These are phyloP conservation scores for Bipolaris oryzae DNA, from an alignment of 2,329 filamentous ascomycete genomes.

Conservation along the genomic window DNA sequence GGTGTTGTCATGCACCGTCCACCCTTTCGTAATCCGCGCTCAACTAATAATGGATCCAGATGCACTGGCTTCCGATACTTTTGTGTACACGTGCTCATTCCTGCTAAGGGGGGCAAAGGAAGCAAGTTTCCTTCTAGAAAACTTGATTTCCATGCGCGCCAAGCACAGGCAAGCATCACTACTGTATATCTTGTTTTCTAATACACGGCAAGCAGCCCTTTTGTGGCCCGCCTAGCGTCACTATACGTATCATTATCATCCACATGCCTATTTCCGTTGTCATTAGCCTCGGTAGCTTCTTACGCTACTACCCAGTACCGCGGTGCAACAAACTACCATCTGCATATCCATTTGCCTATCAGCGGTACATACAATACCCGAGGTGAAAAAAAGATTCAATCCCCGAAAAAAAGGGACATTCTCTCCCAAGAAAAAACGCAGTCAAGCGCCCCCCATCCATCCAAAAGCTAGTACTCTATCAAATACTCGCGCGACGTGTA, in stretches of 20 bases:
- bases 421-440: background rate
- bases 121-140: background rate
- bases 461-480: background rate
- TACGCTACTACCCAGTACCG: too few species aligned
- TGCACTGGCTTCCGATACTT: background rate
- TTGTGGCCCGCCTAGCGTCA: too few species aligned
- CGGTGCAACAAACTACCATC: too few species aligned
- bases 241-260: too few species aligned
- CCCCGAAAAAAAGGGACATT: background rate
- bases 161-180: background rate
- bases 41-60: background rate
- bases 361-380: too few species aligned
- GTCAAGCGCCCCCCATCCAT: background rate
- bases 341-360: too few species aligned
- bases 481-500: background rate
- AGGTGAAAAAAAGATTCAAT: background rate
- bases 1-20: background rate
- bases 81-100: background rate
- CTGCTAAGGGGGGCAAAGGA: background rate
- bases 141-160: background rate
- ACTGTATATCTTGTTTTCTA: too few species aligned
- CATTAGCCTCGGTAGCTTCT: too few species aligned
- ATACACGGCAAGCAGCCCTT: too few species aligned
- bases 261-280: too few species aligned
- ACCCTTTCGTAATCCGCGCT: slow-evolving; percentile 2